These are phyloP conservation scores for Pythium volutum DNA, from an alignment of 352 stramenopile genomes.

Conservation along the genomic window DNA sequence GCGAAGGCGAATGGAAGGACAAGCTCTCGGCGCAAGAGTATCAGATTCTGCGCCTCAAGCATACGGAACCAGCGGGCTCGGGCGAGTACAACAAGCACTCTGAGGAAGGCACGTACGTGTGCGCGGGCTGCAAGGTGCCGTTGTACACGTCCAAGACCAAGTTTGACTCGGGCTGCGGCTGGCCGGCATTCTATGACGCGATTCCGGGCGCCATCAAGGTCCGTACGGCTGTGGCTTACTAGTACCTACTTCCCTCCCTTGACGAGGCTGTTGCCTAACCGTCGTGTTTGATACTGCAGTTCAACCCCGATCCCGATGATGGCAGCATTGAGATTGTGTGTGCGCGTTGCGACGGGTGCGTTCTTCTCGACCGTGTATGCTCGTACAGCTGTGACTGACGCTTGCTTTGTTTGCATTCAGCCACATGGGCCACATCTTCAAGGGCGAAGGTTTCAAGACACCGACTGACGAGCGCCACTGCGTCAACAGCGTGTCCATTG, in stretches of 20 bases:
- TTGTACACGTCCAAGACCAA: conserved; percentile 88
- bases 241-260: too few relatives aligned
- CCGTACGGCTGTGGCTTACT: not conserved
- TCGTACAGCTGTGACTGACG: conserved; percentile 1
- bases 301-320: conserved; percentile 62
- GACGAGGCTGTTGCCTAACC: not conserved
- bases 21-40: conserved; percentile 76
- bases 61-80: conserved; percentile 83
- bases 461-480: conserved; percentile 89
- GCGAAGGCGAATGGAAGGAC: conserved; percentile 83
- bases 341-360: conserved; percentile 79
- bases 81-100: conserved; percentile 90
- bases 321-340: conserved; percentile 86
- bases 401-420: conserved; percentile 23
- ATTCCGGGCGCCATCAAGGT: conserved; percentile 88
- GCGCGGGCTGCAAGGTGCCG: conserved; percentile 81
- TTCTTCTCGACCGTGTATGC: not conserved
- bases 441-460: conserved; percentile 85
- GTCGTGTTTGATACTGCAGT: conserved; percentile 26
- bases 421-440: conserved; percentile 91
- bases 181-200: conserved; percentile 89
- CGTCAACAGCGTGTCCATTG: conserved; percentile 89
- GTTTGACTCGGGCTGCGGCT: conserved; percentile 90
- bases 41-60: conserved; percentile 87
- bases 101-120: conserved; percentile 84